phyloP scores from a whole-genome alignment of 257 asterid species.

The Nicotiana sylvestris region DNA sequence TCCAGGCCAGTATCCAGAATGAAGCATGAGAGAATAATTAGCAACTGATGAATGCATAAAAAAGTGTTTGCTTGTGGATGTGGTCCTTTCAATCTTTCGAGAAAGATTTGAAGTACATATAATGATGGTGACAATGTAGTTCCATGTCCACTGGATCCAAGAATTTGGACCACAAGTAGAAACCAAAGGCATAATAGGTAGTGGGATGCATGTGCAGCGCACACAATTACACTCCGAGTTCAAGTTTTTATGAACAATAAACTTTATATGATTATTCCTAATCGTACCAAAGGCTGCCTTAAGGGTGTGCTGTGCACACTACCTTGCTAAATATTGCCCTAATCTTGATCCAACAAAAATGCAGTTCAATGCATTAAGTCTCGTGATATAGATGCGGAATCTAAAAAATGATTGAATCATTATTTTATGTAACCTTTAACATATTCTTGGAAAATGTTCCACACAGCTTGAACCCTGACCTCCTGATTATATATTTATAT shows the following conservation, averaged over 20 bases:
- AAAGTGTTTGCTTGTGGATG: background rate
- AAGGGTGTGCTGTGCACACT: too few relatives aligned
- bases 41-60: background rate
- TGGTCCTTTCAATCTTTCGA: background rate
- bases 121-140: background rate
- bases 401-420: too few relatives aligned
- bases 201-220: background rate
- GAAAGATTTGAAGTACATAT: background rate
- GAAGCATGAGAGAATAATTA: background rate
- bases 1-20: background rate
- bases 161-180: background rate
- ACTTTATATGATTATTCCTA: background rate
- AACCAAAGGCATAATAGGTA: background rate
- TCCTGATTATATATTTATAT: too few relatives aligned
- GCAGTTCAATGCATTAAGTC: too few relatives aligned
- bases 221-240: background rate
- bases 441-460: too few relatives aligned
- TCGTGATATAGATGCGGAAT: too few relatives aligned
- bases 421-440: too few relatives aligned
- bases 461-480: too few relatives aligned
- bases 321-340: too few relatives aligned
- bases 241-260: background rate
- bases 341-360: too few relatives aligned
- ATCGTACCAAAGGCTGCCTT: background rate
- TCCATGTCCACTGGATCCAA: background rate